Evolutionary conservation across 2,329 filamentous ascomycete genomes (phyloP).

Genomic region (Cercospora brassicicola): DNA sequence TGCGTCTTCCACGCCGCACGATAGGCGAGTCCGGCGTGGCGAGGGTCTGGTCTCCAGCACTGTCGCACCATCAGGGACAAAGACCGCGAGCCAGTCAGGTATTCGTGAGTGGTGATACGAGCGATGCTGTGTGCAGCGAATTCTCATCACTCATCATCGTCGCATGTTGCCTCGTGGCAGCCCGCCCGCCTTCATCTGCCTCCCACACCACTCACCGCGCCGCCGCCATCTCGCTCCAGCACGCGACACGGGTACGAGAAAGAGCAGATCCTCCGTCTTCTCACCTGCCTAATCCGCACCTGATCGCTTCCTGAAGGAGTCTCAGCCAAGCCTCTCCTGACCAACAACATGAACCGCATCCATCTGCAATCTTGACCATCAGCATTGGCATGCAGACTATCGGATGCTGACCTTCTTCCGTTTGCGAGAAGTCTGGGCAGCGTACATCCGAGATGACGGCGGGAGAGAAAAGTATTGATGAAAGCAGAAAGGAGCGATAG

Average conservation of each 20-base stretch:
- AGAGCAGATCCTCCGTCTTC: background rate
- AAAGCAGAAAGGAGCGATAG: background rate
- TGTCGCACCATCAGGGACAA: background rate
- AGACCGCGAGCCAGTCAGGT: background rate
- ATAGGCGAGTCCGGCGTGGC: background rate
- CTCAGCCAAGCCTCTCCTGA: background rate
- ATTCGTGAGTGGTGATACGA: background rate
- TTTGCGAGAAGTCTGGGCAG: background rate
- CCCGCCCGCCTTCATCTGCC: background rate
- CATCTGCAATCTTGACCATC: background rate
- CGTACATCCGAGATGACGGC: background rate
- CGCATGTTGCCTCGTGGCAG: background rate
- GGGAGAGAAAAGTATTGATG: background rate
- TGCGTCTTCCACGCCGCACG: slow-evolving; percentile 1
- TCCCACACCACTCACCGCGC: background rate
- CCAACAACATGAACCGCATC: background rate
- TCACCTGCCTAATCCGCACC: background rate
- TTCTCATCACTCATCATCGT: background rate
- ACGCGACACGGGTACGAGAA: background rate
- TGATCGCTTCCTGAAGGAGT: background rate
- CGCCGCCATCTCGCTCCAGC: background rate
- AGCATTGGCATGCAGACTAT: background rate
- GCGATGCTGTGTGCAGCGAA: background rate
- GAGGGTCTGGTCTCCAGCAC: background rate
- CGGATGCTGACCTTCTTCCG: background rate